Percentiles rank a stretch among this genome's conserved stretches.
These are phyloP conservation scores for Mariannaea sp. DNA, from an alignment of 2,329 filamentous ascomycete genomes.

Conservation along the genomic window DNA sequence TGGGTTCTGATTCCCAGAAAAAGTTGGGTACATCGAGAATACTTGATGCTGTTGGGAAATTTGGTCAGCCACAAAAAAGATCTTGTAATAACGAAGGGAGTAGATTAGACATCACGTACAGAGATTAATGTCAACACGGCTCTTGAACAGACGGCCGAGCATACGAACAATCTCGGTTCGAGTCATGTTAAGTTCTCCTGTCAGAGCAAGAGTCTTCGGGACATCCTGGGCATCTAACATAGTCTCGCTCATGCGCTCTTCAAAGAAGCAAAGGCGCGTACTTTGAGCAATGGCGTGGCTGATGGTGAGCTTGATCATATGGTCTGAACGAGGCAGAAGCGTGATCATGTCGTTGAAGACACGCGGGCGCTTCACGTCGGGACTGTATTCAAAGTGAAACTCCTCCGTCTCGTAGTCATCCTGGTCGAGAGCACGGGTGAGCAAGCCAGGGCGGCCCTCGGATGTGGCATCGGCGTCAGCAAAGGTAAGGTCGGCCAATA, in stretches of 20 bases:
- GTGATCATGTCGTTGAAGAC: conserved; percentile 99
- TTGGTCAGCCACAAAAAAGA: too few species aligned
- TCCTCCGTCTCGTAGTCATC: conserved; percentile 96
- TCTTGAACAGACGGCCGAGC: conserved; percentile 87
- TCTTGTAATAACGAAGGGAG: too few species aligned
- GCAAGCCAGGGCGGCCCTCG: conserved; percentile 67
- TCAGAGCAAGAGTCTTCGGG: conserved; percentile 84
- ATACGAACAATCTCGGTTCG: conserved; percentile 91
- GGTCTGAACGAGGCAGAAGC: conserved; percentile 82
- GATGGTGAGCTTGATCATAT: conserved; percentile 99
- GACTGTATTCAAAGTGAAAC: conserved; percentile 97
- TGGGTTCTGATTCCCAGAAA: conserved; percentile 98
- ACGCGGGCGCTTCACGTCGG: conserved; percentile 80
- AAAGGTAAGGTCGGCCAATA: conserved; percentile 93
- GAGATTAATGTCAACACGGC: conserved; percentile 93
- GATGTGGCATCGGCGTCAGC: conserved; percentile 69
- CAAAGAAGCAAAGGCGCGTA: conserved; percentile 94
- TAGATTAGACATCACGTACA: too few species aligned
- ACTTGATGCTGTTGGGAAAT: conserved; percentile 71
- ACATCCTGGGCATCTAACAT: conserved; percentile 94
- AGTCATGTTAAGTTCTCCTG: conserved; percentile 89
- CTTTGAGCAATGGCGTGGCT: conserved; percentile 97
- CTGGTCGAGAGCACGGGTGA: conserved; percentile 80
- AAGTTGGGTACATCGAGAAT: conserved; percentile 96
- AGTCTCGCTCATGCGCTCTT: conserved; percentile 92